A percentile compares a stretch with the other conserved stretches of the same genome.
Conservation (phyloP, 2,329 filamentous ascomycete species). For the Hortaea werneckii region DNA sequence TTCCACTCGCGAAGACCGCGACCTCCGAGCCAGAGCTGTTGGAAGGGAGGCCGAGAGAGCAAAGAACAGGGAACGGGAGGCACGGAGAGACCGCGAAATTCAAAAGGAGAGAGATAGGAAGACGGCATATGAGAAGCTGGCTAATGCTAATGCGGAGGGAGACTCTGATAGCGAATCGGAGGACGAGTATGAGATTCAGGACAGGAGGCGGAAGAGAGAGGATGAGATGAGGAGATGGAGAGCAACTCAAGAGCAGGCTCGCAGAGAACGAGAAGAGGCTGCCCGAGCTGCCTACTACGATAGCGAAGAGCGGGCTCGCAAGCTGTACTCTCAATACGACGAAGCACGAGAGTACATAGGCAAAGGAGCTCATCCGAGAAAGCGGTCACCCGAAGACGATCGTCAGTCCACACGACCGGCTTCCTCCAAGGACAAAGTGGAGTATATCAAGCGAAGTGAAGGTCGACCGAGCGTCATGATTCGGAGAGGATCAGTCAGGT, state of each 20-base stretch:
- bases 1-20: constrained; percentile 9
- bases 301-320: constrained; percentile 14
- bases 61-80: constrained; percentile 29
- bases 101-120: constrained; percentile 30
- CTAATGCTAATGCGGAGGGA: constrained; percentile 10
- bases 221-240: constrained; percentile 15
- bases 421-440: constrained; percentile 18
- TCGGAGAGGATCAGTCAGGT: constrained; percentile 16
- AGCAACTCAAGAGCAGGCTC: constrained; percentile 13
- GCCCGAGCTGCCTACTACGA: constrained; percentile 15
- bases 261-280: constrained; percentile 14
- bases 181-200: constrained; percentile 14
- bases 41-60: constrained; percentile 26
- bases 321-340: constrained; percentile 15
- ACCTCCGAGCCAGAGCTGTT: constrained; percentile 8
- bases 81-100: constrained; percentile 30
- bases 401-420: constrained; percentile 15
- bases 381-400: constrained; percentile 8
- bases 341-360: constrained; percentile 21
- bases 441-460: constrained; percentile 17
- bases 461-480: constrained; percentile 15
- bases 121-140: constrained; percentile 15
- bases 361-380: constrained; percentile 1
- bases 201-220: constrained; percentile 12
- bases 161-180: constrained; percentile 21